A percentile compares a stretch with the other conserved stretches of the same genome.
Conservation (phyloP, 108 stramenopile genomes). For the Stephanodiscus minutulus region DNA sequence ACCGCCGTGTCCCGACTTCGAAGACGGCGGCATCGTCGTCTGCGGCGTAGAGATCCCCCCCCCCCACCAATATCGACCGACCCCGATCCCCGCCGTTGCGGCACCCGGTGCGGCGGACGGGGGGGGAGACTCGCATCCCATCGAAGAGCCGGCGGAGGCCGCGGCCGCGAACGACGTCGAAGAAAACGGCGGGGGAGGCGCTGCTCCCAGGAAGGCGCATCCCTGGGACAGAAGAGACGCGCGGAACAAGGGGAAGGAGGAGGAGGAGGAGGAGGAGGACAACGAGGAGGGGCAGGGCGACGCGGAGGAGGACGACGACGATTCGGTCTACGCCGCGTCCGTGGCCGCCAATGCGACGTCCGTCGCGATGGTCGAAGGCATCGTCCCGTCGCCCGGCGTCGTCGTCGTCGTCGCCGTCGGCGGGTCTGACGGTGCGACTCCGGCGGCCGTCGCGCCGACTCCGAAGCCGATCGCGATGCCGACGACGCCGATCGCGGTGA, state of each 20-base stretch:
- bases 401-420: not conserved
- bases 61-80: not conserved
- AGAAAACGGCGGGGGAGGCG: no score
- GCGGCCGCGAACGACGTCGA: no score
- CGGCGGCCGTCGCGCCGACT: not conserved
- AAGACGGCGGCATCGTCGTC: not conserved
- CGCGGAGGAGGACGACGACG: not conserved
- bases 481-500: no score
- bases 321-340: not conserved
- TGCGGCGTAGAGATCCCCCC: not conserved
- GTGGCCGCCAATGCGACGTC: not conserved
- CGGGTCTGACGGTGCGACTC: not conserved
- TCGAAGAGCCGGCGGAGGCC: no score
- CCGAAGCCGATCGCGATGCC: no score
- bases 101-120: not conserved
- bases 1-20: not conserved
- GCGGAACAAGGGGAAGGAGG: no score
- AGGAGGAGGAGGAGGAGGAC: not conserved
- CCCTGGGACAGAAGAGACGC: not conserved
- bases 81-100: no score
- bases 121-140: not conserved
- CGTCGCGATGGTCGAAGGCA: not conserved
- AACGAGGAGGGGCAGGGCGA: not conserved
- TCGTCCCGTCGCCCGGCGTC: not conserved
- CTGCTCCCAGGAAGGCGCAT: not conserved